Evolutionary conservation across 2,329 filamentous ascomycete genomes (phyloP), one percentile per base, ranked within the genome.

Genomic region (Sporothrix variecibatus): DNA sequence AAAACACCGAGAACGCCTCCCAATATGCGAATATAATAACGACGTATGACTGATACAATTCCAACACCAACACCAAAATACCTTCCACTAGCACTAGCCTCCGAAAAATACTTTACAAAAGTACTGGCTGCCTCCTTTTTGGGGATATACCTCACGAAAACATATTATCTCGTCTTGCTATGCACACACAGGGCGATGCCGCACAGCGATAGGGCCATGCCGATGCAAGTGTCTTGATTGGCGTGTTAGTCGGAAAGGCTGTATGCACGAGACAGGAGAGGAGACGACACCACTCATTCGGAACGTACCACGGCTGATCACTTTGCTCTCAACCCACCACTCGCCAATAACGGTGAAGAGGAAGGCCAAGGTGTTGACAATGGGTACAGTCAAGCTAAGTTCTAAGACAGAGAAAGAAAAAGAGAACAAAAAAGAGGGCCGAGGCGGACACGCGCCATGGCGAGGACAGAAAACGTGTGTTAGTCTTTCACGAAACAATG

Each of bases 331-430:
- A 0, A 95, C 94, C 86, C 92, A 97, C 94, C 95, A 98, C 78
- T 98, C 95, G 0, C 95, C 95, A 15, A 98, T 80, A 1, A 98
- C 95, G 0, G 95, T 98, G 80, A 98, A 98, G n/a, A 98, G 83
- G 78, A 98, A 98, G 0, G 95, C 95, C 79, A 97, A 84, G 0
- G 94, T 97, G 80, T 98, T 98, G 1, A 95, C 95, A 76, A 98
- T 96, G 1, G 95, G 95, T 0, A 98, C 95, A 2, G 95, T 98
- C 76, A 98, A 85, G 80, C 94, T 97, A 78, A 98, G 81, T 82
- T 98, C 95, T 96, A 28, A 69, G 53, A 26, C 0, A 20, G 23
- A n/a, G 9, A 53, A 20, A 28, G 15, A 23, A 34, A 34, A 28
- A 8, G 15, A 49, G 1, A 68, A 8, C 4, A 26, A 23, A 53